Base-by-base conservation (phyloP, 2,329 filamentous ascomycete genomes). In the Hirsutella minnesotensis region DNA sequence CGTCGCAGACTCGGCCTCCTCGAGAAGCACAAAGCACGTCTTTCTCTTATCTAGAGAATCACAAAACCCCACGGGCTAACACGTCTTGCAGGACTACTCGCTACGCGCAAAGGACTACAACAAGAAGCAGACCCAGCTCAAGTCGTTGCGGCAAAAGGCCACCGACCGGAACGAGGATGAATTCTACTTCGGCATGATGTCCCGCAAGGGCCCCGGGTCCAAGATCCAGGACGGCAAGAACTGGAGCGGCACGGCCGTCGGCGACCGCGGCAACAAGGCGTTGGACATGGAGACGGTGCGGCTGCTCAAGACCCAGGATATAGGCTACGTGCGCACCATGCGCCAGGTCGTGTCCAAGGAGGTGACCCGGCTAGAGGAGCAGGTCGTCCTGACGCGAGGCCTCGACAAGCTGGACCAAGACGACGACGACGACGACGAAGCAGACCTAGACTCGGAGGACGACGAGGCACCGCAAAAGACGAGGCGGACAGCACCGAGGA, bases 1-100 rank as follows among this genome's bases (percentile, higher is more conserved):
- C 86, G 92, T 42, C 70, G 81, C 51, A 86, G 86, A 69, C 87
- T 88, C 66, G 92, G 92, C 50, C 76, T 96, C 19, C 80, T 96
- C 47, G 92, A 96, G 64, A 96, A 98, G 68, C 85, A 92, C 73
- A 95, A 95, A 69, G 81, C n/a, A n/a, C n/a, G n/a, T n/a, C n/a
- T n/a, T n/a, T n/a, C n/a, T n/a, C n/a, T n/a, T n/a, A n/a, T n/a
- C n/a, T n/a, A n/a, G n/a, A n/a, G n/a, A n/a, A n/a, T n/a, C n/a
- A n/a, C n/a, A n/a, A n/a, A n/a, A n/a, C n/a, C n/a, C n/a, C n/a
- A n/a, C n/a, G n/a, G n/a, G n/a, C 45, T 19, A 24, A 43, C 15
- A 12, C 18, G 30, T 2, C 13, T 27, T 16, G 34, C 46, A 75
- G 72, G 79, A 83, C 59, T 82, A 83, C 61, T 70, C 72, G 38